Base-by-base conservation (phyloP, 352 stramenopile genomes). In the Globisporangium paddicum region DNA sequence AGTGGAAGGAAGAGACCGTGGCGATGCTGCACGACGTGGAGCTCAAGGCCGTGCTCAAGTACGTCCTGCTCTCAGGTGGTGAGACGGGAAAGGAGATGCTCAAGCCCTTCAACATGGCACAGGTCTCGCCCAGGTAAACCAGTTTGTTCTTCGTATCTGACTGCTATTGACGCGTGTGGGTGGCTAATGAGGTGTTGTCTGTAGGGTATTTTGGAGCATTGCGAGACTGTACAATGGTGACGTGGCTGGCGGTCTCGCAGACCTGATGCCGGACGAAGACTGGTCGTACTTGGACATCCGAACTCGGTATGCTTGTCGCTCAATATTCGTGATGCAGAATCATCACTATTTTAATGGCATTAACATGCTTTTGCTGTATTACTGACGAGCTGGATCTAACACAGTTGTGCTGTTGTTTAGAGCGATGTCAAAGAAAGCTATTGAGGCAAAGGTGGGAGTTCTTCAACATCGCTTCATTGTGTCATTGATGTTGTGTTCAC, bases 71-170 rank as follows among this genome's bases (percentile, higher is more conserved):
- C 30, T 90, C 81, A 28, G 78, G 80, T 8, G 84, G 82, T 10
- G 86, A 93, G 53, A 90, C 82, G 26, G 84, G 83, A 1, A 72
- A 70, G 19, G 86, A 96, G 56, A 94, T 94, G 86, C 79, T 96
- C 55, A 96, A 96, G 69, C 84, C 84, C 8, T 96, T 96, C 58
- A 96, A 96, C 61, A 96, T 96, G 86, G 86, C 86, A 1, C 84
- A 96, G 57, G 71, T 73, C 5, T 96, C 86, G 2, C 82, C 83
- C 6, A 72, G 86, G 79, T 87, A 52, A 32, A 32, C 28, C 35
- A 8, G 21, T 18, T 19, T 14, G 7, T 41, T 1, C 3, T 13
- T 38, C 40, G 7, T n/a, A 42, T 26, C 1, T 21, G 41, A 6
- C 25, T 21, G 6, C 6, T 8, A 6, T 19, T 19, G 23, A 3